phyloP scores from a whole-genome alignment of 2,329 filamentous ascomycete genomes.

The Sclerotinia trifoliorum region DNA sequence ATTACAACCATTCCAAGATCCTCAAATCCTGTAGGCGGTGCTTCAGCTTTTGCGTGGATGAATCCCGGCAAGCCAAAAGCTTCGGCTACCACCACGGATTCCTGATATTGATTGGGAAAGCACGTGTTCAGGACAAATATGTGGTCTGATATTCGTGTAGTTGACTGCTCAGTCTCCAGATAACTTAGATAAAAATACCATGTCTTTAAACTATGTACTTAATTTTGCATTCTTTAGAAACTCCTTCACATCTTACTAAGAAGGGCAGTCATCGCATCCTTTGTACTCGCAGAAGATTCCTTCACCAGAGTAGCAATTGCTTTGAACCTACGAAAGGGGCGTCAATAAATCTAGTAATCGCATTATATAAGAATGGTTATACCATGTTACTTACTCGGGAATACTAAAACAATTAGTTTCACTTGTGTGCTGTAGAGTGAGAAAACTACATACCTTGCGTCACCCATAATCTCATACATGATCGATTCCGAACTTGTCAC shows the following conservation, averaged over 20 bases:
- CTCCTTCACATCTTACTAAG: conserved; percentile 53
- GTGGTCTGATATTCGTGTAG: background rate
- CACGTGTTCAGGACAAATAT: conserved; percentile 10
- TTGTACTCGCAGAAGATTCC: conserved; percentile 70
- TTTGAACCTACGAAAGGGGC: conserved; percentile 49
- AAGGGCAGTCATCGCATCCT: conserved; percentile 63
- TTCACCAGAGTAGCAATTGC: conserved; percentile 74
- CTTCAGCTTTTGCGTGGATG: conserved; percentile 92
- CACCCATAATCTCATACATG: conserved; percentile 85
- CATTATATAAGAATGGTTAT: background rate
- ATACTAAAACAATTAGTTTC: conserved; percentile 41
- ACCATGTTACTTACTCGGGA: conserved; percentile 51
- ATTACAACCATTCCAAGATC: conserved; percentile 49
- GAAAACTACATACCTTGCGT: conserved; percentile 52
- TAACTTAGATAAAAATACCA: background rate
- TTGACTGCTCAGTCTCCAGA: background rate
- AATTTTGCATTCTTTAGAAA: background rate
- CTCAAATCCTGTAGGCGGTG: conserved; percentile 85
- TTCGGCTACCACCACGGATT: conserved; percentile 24
- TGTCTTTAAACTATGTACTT: background rate
- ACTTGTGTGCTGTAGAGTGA: background rate
- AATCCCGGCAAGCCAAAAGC: conserved; percentile 48
- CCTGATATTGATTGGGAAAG: conserved; percentile 12
- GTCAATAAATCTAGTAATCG: background rate
- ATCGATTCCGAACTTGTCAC: conserved; percentile 88